Evolutionary conservation across 106 monocot genomes (phyloP).

Genomic region (Dendrobium huoshanense): DNA sequence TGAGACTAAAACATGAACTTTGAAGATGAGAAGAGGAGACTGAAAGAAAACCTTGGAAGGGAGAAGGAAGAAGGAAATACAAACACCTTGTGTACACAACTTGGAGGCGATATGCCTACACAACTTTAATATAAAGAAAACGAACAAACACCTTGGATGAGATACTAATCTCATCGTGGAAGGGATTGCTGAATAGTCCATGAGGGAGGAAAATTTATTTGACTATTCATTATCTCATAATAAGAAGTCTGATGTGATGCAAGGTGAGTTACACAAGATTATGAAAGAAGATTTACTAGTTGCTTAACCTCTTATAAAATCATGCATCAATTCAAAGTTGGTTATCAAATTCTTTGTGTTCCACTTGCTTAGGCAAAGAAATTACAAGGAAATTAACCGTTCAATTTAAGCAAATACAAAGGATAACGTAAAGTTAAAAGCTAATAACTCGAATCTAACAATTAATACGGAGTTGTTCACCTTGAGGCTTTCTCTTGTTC

Average conservation of each 20-base stretch:
- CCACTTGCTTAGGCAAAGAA: too few relatives aligned
- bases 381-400: too few relatives aligned
- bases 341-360: too few relatives aligned
- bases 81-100: not conserved
- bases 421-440: too few relatives aligned
- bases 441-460: too few relatives aligned
- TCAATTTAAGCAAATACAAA: too few relatives aligned
- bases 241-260: not conserved
- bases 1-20: not conserved
- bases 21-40: not conserved
- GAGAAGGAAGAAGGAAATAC: not conserved
- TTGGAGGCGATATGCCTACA: not conserved
- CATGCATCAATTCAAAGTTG: too few relatives aligned
- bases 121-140: not conserved
- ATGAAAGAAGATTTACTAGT: too few relatives aligned
- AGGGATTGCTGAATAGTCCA: not conserved
- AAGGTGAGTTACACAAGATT: too few relatives aligned
- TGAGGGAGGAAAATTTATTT: not conserved
- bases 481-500: too few relatives aligned
- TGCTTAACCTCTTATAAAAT: too few relatives aligned
- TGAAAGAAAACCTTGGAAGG: not conserved
- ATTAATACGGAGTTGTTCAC: too few relatives aligned
- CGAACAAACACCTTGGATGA: not conserved
- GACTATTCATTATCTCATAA: not conserved
- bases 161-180: not conserved